phyloP scores from a whole-genome alignment of 257 asterid genomes.

The Plantago major region DNA sequence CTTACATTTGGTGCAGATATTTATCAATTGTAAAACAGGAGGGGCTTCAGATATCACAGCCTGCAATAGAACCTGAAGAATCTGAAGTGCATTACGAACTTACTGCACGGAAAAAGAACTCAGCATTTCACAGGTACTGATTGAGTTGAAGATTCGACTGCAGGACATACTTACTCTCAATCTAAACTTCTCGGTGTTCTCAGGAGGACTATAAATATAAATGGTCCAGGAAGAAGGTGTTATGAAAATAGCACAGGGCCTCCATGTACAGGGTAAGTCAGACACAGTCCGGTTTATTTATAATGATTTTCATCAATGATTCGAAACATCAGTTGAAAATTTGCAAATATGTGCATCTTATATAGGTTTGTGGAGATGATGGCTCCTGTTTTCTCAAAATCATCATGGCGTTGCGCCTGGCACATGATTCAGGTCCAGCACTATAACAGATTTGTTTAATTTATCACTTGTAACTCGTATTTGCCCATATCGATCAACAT shows the following conservation, averaged over 20 bases:
- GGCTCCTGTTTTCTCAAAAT: conserved; percentile 77
- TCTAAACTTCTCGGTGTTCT: conserved; percentile 4
- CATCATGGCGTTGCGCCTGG: conserved; percentile 78
- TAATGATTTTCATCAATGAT: neutral
- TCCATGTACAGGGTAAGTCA: conserved; percentile 66
- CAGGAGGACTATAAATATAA: conserved; percentile 44
- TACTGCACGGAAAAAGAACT: conserved; percentile 42
- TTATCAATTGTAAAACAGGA: conserved; percentile 47
- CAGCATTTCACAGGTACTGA: conserved; percentile 56
- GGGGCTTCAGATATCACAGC: conserved; percentile 81
- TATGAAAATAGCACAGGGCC: conserved; percentile 45
- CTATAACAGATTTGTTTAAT: neutral
- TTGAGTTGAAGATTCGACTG: neutral
- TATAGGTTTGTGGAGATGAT: conserved; percentile 75
- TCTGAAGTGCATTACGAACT: conserved; percentile 63
- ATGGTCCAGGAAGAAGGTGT: conserved; percentile 48
- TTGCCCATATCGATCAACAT: neutral
- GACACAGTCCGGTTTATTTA: neutral
- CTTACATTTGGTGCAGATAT: conserved; percentile 40
- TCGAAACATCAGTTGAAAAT: no score
- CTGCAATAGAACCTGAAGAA: conserved; percentile 58
- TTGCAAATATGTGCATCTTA: neutral
- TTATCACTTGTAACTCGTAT: neutral
- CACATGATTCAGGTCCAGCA: conserved; percentile 67
- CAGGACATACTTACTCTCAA: neutral